A percentile compares a stretch with the other conserved stretches of the same genome.
Conservation (phyloP, 164 flowering plant genomes). For the Sedum album region DNA sequence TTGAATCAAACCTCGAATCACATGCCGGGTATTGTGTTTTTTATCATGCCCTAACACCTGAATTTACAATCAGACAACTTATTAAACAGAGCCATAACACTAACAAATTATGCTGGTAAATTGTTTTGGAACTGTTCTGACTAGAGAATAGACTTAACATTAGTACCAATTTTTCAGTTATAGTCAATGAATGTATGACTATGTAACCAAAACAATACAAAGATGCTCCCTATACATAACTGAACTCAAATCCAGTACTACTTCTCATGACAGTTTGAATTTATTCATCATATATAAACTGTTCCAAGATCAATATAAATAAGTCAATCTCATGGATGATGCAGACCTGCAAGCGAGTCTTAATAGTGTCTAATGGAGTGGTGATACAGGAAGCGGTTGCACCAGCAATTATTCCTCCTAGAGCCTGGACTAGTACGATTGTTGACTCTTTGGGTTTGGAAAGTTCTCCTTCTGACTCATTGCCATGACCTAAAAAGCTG, state of each 20-base stretch:
- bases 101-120: slow-evolving; percentile 1
- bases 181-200: neutral
- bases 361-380: slow-evolving; percentile 92
- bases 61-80: slow-evolving; percentile 14
- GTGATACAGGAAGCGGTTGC: no score
- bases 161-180: neutral
- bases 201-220: neutral
- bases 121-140: neutral
- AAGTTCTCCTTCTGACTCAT: slow-evolving; percentile 27
- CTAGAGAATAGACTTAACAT: neutral
- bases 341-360: slow-evolving; percentile 80
- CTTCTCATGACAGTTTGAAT: neutral
- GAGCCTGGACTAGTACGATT: no score
- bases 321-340: neutral
- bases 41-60: slow-evolving; percentile 84
- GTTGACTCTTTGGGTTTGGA: no score
- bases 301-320: no score
- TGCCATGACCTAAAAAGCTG: slow-evolving; percentile 51
- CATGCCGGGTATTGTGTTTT: no score
- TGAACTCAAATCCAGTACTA: neutral
- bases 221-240: neutral
- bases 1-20: slow-evolving; percentile 49
- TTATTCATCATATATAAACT: neutral
- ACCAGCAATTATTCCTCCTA: no score
- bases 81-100: neutral